Base-by-base conservation (phyloP, 2,329 filamentous ascomycete species). In the Talaromyces sp. region DNA sequence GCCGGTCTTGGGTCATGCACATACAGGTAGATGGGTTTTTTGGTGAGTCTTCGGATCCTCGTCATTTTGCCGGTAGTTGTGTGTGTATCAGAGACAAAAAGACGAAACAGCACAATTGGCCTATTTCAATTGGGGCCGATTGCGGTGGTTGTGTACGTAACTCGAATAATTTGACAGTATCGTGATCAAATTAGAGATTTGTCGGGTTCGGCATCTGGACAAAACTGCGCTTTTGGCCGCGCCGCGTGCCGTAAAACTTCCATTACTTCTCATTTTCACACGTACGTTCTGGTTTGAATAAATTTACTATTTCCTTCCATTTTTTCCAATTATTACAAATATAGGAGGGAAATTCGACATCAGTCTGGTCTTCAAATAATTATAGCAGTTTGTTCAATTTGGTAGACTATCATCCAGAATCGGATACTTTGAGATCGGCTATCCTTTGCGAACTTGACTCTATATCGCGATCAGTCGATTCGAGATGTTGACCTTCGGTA, bases 21-120 rank as follows among this genome's bases (percentile, higher is more conserved):
- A 87, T 71, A 85, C 90, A 71, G 87, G 87, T 68, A 85, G 82
- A 74, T 82, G 84, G 27, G 56, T 45, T 45, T 59, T 33, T 41
- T 41, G 56, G 22, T 37, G 35, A 59, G 24, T 43, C 39, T 59
- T 59, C 56, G 56, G 22, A 59, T 16, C 33, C 56, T 59, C 16
- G 52, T 57, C 56, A 59, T 59, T 39, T 59, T 59, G 56, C 33
- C 33, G 52, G 19, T 19, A 56, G 6, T 22, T 11, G 19, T 39
- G 9, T 39, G 9, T 19, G 27, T 14, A 14, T 11, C n/a, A 3
- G 22, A 13, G 19, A 33, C 1, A 4, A 57, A 10, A 58, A 39
- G 37, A 31, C 6, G 14, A 43, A 10, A 3, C 3, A 13, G 10
- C 43, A 13, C n/a, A 24, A 56, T 56, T 59, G 56, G 11, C 24